A percentile compares a stretch with the other conserved stretches of the same genome.
These are phyloP conservation scores for Neobulgaria alba DNA, from an alignment of 2,329 filamentous ascomycete genomes.

Conservation along the genomic window DNA sequence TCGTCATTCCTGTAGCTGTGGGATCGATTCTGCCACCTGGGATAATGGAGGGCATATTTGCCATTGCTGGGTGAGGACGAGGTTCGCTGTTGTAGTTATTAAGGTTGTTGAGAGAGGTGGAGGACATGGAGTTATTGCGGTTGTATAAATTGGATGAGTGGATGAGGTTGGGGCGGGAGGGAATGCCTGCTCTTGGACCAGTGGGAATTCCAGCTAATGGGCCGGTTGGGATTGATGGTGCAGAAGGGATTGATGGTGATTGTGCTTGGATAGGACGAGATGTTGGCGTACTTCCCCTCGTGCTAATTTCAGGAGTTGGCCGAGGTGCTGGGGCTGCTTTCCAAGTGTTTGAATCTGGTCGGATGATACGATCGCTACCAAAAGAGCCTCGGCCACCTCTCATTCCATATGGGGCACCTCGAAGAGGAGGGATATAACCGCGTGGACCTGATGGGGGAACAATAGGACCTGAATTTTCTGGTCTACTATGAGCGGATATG, in stretches of 20 bases:
- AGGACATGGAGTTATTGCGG: conserved; percentile 7
- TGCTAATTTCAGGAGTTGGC: conserved; percentile 12
- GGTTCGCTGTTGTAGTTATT: conserved; percentile 21
- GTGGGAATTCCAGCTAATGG: conserved; percentile 25
- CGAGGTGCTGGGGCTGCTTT: conserved; percentile 20
- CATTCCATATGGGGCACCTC: conserved; percentile 19
- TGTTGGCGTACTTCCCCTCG: conserved; percentile 13
- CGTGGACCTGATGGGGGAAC: conserved; percentile 29
- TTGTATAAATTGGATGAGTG: conserved; percentile 22
- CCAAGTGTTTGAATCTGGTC: conserved; percentile 25
- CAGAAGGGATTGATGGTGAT: conserved; percentile 22
- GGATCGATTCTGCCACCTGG: conserved; percentile 27
- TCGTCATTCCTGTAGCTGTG: conserved; percentile 22
- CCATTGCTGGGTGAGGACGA: conserved; percentile 28
- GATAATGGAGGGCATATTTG: conserved; percentile 26
- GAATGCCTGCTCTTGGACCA: conserved; percentile 24
- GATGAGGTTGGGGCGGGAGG: conserved; percentile 19
- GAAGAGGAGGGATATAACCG: conserved; percentile 23
- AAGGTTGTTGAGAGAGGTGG: too few species aligned
- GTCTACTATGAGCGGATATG: conserved; percentile 3
- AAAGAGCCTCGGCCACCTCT: conserved; percentile 27
- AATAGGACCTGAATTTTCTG: conserved; percentile 14
- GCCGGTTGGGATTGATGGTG: conserved; percentile 17
- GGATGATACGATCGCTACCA: conserved; percentile 18
- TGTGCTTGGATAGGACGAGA: conserved; percentile 19